Conservation (phyloP, 441 rosid species). For the Aquilaria agallochum region DNA sequence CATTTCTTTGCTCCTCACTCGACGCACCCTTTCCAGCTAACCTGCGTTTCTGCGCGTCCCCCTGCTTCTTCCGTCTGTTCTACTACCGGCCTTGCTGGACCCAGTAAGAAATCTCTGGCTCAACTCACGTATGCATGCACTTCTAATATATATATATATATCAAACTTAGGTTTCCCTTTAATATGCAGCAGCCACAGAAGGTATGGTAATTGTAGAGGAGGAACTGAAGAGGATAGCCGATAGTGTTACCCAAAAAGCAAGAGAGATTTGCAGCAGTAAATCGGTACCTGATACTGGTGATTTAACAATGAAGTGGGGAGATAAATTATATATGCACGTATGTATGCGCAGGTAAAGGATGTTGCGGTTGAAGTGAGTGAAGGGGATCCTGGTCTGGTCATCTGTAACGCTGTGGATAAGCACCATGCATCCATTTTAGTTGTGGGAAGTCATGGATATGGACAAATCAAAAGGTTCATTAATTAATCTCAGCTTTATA, state of each 20-base stretch:
- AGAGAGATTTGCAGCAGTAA: slow-evolving; percentile 26
- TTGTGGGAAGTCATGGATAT: slow-evolving; percentile 52
- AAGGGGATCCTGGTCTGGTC: slow-evolving; percentile 47
- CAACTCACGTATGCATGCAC: too few relatives aligned
- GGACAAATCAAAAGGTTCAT: slow-evolving; percentile 39
- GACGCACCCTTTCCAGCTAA: slow-evolving; percentile 32
- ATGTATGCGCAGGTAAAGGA: slow-evolving; percentile 16
- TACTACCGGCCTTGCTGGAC: slow-evolving; percentile 27
- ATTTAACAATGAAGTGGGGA: not conserved
- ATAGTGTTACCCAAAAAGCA: slow-evolving; percentile 23
- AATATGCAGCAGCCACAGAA: slow-evolving; percentile 28
- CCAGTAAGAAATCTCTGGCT: slow-evolving; percentile 13
- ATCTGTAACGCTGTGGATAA: slow-evolving; percentile 39
- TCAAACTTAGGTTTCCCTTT: not conserved
- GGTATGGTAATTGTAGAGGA: slow-evolving; percentile 31
- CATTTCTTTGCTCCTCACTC: slow-evolving; percentile 34
- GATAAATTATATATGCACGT: not conserved
- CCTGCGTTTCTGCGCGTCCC: slow-evolving; percentile 36
- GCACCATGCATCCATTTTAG: slow-evolving; percentile 36
- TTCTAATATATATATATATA: not conserved
- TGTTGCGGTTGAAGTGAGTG: slow-evolving; percentile 19
- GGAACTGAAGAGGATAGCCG: slow-evolving; percentile 31
- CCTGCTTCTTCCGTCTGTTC: slow-evolving; percentile 16
- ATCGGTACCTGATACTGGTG: slow-evolving; percentile 15
- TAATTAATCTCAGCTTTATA: not conserved